These are phyloP conservation scores for Trichophyton rubrum DNA, from an alignment of 2,329 filamentous ascomycete species.

Conservation along the genomic window DNA sequence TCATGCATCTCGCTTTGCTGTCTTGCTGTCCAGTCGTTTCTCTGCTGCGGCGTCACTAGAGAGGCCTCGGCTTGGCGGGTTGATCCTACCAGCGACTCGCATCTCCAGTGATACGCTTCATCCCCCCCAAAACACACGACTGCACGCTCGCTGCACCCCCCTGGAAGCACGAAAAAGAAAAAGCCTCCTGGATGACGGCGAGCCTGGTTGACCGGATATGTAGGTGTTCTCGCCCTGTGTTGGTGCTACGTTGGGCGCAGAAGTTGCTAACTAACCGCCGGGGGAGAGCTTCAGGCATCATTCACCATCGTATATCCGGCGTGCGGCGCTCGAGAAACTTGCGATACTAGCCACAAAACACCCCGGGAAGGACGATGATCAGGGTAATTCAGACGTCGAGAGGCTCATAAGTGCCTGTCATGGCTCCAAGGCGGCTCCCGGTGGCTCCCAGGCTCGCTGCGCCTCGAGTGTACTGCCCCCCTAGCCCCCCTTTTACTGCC, in stretches of 20 bases:
- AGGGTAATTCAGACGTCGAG: conserved; percentile 22
- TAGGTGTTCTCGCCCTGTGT: not conserved
- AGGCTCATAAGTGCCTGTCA: conserved; percentile 23
- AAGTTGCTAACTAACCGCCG: not conserved
- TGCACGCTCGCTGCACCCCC: not conserved
- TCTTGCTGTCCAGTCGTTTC: not conserved
- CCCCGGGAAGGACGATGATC: conserved; percentile 16
- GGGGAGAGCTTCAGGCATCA: conserved; percentile 7
- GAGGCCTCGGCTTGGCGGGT: not conserved
- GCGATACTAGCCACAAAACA: conserved; percentile 30
- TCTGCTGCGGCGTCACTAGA: not conserved
- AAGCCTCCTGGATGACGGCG: not conserved
- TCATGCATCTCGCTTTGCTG: not conserved
- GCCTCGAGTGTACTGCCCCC: conserved; percentile 3
- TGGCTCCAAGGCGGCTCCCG: not conserved
- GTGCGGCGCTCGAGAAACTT: conserved; percentile 34
- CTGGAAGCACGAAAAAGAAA: not conserved
- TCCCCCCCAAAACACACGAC: not conserved
- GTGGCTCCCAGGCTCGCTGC: not conserved
- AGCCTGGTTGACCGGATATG: not conserved
- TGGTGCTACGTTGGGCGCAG: not conserved
- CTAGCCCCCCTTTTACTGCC: too few species aligned
- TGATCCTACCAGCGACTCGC: not conserved
- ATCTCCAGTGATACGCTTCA: not conserved
- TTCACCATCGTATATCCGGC: conserved; percentile 13